phyloP scores from a whole-genome alignment of 805 yeast genomes.

The Brettanomyces custersianus region DNA sequence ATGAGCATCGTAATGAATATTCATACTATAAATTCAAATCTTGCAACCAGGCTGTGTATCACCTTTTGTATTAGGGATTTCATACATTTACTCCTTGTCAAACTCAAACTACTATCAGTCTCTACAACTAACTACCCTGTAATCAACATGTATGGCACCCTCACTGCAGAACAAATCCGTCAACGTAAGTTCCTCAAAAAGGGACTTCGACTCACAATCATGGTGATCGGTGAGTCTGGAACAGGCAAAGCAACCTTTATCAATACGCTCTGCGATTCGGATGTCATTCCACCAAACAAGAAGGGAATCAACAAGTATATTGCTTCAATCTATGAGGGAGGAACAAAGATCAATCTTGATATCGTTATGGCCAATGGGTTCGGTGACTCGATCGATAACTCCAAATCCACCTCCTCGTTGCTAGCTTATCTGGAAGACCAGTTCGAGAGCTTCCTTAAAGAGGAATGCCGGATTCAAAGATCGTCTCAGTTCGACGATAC shows the following conservation, averaged over 20 bases:
- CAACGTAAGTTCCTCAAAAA: slow-evolving; percentile 40
- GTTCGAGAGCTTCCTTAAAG: slow-evolving; percentile 61
- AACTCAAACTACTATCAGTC: too few relatives aligned
- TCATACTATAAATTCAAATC: too few relatives aligned
- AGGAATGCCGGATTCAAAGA: slow-evolving; percentile 53
- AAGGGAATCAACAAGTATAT: slow-evolving; percentile 26
- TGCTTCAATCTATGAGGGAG: slow-evolving; percentile 32
- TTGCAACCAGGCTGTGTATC: too few relatives aligned
- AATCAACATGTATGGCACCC: too few relatives aligned
- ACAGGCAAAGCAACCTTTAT: slow-evolving; percentile 73
- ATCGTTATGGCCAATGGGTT: slow-evolving; percentile 65
- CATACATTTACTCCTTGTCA: too few relatives aligned
- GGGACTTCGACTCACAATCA: slow-evolving; percentile 38
- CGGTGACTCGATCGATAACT: slow-evolving; percentile 62
- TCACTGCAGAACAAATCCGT: slow-evolving; percentile 26
- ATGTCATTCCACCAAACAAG: slow-evolving; percentile 32
- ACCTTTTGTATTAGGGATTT: too few relatives aligned
- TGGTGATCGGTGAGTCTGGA: slow-evolving; percentile 50
- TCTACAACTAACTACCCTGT: too few relatives aligned
- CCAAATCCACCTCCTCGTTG: slow-evolving; percentile 48
- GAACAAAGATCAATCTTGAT: slow-evolving; percentile 45
- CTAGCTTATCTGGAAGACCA: slow-evolving; percentile 70
- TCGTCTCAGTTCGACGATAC: slow-evolving; percentile 40
- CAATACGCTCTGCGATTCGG: slow-evolving; percentile 64
- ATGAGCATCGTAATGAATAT: too few relatives aligned